Conservation (phyloP, 768 basidiomycete genomes). For the Suillus subalutaceus region DNA sequence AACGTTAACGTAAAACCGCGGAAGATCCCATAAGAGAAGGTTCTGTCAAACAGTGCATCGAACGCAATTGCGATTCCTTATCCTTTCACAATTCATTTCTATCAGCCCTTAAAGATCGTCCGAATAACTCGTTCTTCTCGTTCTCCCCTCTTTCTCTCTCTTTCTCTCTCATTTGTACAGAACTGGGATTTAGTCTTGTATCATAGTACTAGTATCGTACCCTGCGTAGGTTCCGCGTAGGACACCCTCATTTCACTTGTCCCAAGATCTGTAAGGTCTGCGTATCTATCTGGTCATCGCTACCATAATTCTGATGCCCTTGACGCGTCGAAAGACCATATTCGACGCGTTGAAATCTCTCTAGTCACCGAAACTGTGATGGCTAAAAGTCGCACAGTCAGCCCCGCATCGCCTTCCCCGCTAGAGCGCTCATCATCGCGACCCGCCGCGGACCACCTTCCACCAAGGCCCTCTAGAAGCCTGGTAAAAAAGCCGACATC, state of each 20-base stretch:
- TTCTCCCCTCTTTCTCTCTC: neutral
- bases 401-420: neutral
- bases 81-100: conserved; percentile 1
- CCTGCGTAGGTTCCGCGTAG: neutral
- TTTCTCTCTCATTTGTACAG: neutral
- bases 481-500: conserved; percentile 1
- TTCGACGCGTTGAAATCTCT: conserved; percentile 3
- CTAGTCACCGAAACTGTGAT: neutral
- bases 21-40: conserved; percentile 8
- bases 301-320: neutral
- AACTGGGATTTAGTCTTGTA: conserved; percentile 6
- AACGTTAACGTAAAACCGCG: neutral
- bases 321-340: conserved; percentile 2
- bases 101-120: conserved; percentile 1
- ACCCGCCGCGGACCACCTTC: conserved; percentile 2
- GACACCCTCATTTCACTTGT: conserved; percentile 1
- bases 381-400: neutral
- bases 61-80: conserved; percentile 8
- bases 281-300: neutral
- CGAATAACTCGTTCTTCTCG: neutral
- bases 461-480: conserved; percentile 2
- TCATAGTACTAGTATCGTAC: neutral
- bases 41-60: neutral
- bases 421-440: conserved; percentile 6
- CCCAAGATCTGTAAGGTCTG: neutral